These are phyloP conservation scores for Cyberlindnera samutprakarnensis DNA, from an alignment of 805 yeast genomes.

Conservation along the genomic window DNA sequence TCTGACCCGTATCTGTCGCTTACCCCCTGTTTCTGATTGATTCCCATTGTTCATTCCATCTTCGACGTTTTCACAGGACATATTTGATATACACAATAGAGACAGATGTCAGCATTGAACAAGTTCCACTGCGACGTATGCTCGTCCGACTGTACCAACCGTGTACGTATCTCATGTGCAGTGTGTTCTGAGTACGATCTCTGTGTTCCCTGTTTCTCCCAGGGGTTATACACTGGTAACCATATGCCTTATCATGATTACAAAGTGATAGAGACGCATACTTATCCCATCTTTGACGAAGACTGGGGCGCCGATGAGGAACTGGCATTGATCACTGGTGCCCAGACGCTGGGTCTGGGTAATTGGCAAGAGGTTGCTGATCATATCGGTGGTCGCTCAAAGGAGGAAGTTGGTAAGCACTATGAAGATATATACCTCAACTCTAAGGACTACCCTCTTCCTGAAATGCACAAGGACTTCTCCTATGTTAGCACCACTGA, in stretches of 20 bases:
- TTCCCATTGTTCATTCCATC: too few relatives aligned
- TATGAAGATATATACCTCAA: conserved; percentile 66
- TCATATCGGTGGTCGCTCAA: conserved; percentile 85
- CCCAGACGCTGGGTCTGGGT: conserved; percentile 87
- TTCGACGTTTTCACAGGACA: too few relatives aligned
- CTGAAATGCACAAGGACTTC: conserved; percentile 73
- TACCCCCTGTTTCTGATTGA: too few relatives aligned
- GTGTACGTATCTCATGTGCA: conserved; percentile 89
- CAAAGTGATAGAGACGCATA: conserved; percentile 85
- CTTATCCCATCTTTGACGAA: conserved; percentile 82
- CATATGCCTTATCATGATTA: conserved; percentile 96
- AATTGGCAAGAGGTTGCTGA: conserved; percentile 99
- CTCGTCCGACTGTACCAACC: conserved; percentile 88
- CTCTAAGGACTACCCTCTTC: conserved; percentile 75
- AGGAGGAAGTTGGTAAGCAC: conserved; percentile 86
- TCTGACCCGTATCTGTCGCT: too few relatives aligned
- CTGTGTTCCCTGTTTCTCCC: conserved; percentile 96
- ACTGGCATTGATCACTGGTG: conserved; percentile 77
- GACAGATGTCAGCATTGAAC: conserved; percentile 26
- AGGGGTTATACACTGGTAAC: conserved; percentile 69
- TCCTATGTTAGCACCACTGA: conserved; percentile 52
- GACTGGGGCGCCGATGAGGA: conserved; percentile 99
- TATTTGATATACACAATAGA: too few relatives aligned
- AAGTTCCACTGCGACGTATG: conserved; percentile 92
- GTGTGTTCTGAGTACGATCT: conserved; percentile 88